These are phyloP conservation scores for Candida tallmaniae DNA, from an alignment of 805 yeast genomes.

Conservation along the genomic window DNA sequence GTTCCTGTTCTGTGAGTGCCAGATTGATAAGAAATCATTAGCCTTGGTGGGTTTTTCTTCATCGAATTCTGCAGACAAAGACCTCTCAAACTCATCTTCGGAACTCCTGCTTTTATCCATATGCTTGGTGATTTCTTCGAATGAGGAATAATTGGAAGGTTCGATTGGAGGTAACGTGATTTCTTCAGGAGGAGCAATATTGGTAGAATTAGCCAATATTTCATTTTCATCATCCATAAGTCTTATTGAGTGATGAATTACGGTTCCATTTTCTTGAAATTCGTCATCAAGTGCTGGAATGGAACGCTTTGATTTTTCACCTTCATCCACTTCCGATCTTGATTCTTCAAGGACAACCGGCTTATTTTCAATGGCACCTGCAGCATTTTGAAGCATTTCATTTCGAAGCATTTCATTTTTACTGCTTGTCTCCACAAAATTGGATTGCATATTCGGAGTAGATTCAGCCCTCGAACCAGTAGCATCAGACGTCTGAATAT, in stretches of 20 bases:
- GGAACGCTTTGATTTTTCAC: neutral
- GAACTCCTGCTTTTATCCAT: constrained; percentile 13
- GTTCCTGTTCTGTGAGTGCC: constrained; percentile 36
- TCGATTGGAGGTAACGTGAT: constrained; percentile 38
- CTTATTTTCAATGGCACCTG: neutral
- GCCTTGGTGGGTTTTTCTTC: constrained; percentile 20
- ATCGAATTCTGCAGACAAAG: constrained; percentile 40
- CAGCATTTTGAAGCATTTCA: neutral
- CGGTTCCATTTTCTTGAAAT: neutral
- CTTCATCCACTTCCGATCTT: neutral
- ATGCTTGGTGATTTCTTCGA: constrained; percentile 34
- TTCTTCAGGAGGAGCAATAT: constrained; percentile 31
- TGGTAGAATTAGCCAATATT: constrained; percentile 41
- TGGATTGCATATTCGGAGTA: neutral
- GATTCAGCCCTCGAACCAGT: neutral
- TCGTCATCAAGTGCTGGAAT: neutral
- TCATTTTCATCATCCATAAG: constrained; percentile 13
- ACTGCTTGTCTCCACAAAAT: neutral
- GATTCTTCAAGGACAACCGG: constrained; percentile 1
- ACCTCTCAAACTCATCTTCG: constrained; percentile 30
- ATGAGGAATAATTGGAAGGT: constrained; percentile 31
- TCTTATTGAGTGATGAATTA: neutral
- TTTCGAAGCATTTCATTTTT: neutral
- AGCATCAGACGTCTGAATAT: too few relatives aligned
- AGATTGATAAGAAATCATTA: constrained; percentile 31